Conservation (phyloP, 2,329 filamentous ascomycete species). For the Aureobasidium lini region DNA sequence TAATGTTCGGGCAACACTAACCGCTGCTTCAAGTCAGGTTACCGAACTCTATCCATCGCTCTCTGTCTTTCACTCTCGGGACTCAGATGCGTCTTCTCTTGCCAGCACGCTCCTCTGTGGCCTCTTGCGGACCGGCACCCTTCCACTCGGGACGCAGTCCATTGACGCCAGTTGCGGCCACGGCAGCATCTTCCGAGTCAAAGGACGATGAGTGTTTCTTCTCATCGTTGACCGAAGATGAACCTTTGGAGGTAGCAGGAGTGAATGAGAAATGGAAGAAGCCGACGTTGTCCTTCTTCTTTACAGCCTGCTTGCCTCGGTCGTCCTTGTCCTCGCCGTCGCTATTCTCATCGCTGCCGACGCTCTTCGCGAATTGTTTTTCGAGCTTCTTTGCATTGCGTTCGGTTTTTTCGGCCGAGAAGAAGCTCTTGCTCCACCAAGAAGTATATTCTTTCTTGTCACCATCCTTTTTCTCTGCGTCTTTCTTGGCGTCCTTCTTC, state of each 20-base stretch:
- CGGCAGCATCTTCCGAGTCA: not conserved
- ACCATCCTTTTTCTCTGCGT: conserved; percentile 20
- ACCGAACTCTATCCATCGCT: no score
- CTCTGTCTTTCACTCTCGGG: no score
- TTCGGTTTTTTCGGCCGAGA: conserved; percentile 23
- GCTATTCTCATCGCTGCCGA: conserved; percentile 1
- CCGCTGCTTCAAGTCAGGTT: no score
- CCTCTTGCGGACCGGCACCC: not conserved
- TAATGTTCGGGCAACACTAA: no score
- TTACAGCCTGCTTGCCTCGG: not conserved
- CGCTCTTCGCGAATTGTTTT: conserved; percentile 3
- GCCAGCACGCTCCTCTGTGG: not conserved
- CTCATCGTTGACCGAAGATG: not conserved
- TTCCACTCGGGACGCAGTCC: not conserved
- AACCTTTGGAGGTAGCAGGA: not conserved
- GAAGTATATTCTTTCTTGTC: conserved; percentile 16
- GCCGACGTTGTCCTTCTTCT: not conserved
- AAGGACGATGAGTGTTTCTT: not conserved
- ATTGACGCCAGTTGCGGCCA: not conserved
- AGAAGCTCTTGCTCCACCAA: conserved; percentile 21
- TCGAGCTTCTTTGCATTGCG: conserved; percentile 19
- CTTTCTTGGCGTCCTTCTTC: conserved; percentile 15
- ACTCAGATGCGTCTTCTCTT: conserved; percentile 8
- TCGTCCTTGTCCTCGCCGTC: conserved; percentile 1
- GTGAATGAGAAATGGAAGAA: conserved; percentile 12